Conservation (phyloP, 2,329 filamentous ascomycete species). For the Colletotrichum tropicicola region DNA sequence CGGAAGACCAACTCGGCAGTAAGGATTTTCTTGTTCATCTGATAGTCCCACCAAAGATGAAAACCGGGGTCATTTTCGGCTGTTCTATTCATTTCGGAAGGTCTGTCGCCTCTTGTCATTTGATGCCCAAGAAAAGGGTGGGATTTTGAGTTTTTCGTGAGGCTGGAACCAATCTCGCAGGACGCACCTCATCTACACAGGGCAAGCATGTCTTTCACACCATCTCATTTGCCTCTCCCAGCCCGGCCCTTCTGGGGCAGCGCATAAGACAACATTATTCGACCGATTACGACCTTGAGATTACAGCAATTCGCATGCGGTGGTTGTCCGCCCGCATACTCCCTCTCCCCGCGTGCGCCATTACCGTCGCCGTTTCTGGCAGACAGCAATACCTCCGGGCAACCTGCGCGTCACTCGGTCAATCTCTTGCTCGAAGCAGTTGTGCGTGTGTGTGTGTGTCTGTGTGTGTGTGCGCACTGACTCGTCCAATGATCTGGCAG, state of each 20-base stretch:
- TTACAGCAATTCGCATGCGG: slow-evolving; percentile 6
- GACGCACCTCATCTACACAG: slow-evolving; percentile 17
- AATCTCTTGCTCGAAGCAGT: neutral
- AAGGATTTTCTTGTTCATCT: slow-evolving; percentile 7
- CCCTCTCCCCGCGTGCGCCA: neutral
- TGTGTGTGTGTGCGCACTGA: neutral
- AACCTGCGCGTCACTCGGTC: neutral
- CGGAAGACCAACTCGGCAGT: slow-evolving; percentile 9
- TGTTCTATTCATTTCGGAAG: slow-evolving; percentile 19
- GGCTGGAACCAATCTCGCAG: slow-evolving; percentile 27
- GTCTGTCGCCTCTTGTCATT: slow-evolving; percentile 19
- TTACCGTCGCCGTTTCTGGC: neutral
- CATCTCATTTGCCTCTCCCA: neutral
- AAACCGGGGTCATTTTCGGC: slow-evolving; percentile 21
- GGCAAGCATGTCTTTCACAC: slow-evolving; percentile 1
- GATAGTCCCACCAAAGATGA: slow-evolving; percentile 4
- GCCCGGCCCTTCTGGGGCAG: neutral
- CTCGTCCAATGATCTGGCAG: slow-evolving; percentile 9
- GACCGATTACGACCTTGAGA: slow-evolving; percentile 15
- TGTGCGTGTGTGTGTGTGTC: neutral
- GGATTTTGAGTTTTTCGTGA: slow-evolving; percentile 30
- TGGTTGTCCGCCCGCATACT: neutral
- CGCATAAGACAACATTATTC: neutral
- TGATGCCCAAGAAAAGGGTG: slow-evolving; percentile 21
- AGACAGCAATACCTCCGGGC: neutral